Percentiles rank a stretch among this genome's conserved stretches.
Evolutionary conservation across 306 rosid genomes (phyloP).

Genomic region (Inga oerstediana): DNA sequence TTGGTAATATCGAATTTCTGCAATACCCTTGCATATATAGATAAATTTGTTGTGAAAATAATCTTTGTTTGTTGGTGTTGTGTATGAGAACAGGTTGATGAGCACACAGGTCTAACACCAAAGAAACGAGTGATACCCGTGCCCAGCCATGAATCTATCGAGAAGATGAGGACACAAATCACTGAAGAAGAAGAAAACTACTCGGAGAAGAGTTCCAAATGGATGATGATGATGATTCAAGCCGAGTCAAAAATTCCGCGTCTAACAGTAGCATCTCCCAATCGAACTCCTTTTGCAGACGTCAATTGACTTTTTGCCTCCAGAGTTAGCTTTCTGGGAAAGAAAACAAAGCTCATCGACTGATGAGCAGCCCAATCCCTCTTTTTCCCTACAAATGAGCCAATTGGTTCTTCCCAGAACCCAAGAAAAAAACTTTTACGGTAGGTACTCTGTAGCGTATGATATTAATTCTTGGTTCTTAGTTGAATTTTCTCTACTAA

Average conservation of each 20-base stretch:
- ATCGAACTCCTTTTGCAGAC: conserved; percentile 72
- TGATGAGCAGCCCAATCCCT: neutral
- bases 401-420: neutral
- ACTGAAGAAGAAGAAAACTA: conserved; percentile 55
- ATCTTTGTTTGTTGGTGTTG: neutral
- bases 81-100: conserved; percentile 59
- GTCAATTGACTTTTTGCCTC: conserved; percentile 44
- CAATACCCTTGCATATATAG: neutral
- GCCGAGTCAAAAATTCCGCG: conserved; percentile 54
- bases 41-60: neutral
- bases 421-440: neutral
- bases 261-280: conserved; percentile 38
- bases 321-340: neutral
- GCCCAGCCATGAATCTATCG: conserved; percentile 66
- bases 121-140: conserved; percentile 51
- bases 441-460: neutral
- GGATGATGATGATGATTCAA: conserved; percentile 19
- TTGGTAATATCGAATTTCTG: conserved; percentile 47
- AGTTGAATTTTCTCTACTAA: neutral
- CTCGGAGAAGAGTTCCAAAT: conserved; percentile 38
- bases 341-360: conserved; percentile 4
- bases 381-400: neutral
- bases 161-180: conserved; percentile 71
- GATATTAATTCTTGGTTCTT: neutral
- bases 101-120: conserved; percentile 38